Evolutionary conservation across 305 asterid genomes (phyloP), one percentile per base, ranked within the genome.

Genomic region (Ilex paraguariensis): DNA sequence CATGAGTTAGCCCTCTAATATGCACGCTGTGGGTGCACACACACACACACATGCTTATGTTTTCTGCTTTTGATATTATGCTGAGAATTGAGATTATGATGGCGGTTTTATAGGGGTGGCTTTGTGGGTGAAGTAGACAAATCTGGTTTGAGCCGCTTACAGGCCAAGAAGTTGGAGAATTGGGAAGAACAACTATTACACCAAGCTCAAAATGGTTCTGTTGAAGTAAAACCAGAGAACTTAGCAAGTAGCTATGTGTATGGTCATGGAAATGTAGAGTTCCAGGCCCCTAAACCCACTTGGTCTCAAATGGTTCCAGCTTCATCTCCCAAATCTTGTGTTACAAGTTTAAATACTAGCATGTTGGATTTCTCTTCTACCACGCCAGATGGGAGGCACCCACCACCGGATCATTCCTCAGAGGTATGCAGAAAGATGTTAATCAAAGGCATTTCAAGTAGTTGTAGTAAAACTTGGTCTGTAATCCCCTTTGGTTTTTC

Each of bases 261-360:
- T 64, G 59, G 51, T 59, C 57, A 71, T 64, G 77, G 67, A 68
- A 76, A 67, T 64, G 70, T 63, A 1, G 82, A 74, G 50, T 73
- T 77, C 69, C 74, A 66, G 45, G 62, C 66, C 36, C 61, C 72
- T 48, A 59, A 48, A 32, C 70, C 69, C 65, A 45, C 56, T 30
- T 81, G 81, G 81, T 72, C 84, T 14, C 79, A 67, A 54, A 75
- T 76, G 74, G 65, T 75, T 6, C 44, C 83, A 51, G 76, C 74
- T 64, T 72, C 86, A 13, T 83, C 91, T 71, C 86, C 95, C 10
- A 82, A 65, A 3, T 82, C 92, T 21, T 75, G 83, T 68, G 67
- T 82, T n/a, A 78, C 87, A 14, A 66, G 82, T 66, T 48, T 73
- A 49, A 75, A 84, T 64, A 75, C 45, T 49, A 82, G 75, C 77